A percentile compares a stretch with the other conserved stretches of the same genome.
phyloP scores from a whole-genome alignment of 2,329 filamentous ascomycete genomes.

The Ceratocystis alfenasii region DNA sequence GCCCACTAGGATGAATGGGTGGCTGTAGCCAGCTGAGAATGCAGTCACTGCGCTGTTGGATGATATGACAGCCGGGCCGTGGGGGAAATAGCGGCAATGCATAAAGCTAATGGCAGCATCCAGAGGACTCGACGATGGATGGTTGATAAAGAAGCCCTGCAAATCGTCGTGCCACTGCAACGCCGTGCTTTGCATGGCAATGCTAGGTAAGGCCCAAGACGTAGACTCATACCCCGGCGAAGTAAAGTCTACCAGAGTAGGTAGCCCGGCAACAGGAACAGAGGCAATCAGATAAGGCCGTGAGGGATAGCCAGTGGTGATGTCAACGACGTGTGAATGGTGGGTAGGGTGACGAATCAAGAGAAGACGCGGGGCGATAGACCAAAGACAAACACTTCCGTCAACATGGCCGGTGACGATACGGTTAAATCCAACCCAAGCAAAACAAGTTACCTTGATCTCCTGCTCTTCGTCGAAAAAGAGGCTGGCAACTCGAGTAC shows the following conservation, averaged over 20 bases:
- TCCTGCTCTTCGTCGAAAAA: slow-evolving; percentile 36
- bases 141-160: slow-evolving; percentile 42
- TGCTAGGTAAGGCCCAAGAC: slow-evolving; percentile 40
- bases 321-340: slow-evolving; percentile 42
- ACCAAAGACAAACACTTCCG: slow-evolving; percentile 46
- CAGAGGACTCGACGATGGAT: slow-evolving; percentile 41
- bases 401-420: slow-evolving; percentile 45
- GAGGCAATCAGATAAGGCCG: slow-evolving; percentile 45
- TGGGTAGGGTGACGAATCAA: slow-evolving; percentile 44
- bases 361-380: slow-evolving; percentile 38
- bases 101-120: slow-evolving; percentile 43
- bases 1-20: slow-evolving; percentile 44
- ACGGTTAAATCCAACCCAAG: slow-evolving; percentile 45
- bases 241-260: slow-evolving; percentile 42
- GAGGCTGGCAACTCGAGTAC: slow-evolving; percentile 36
- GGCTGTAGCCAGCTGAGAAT: slow-evolving; percentile 38
- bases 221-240: slow-evolving; percentile 42
- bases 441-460: slow-evolving; percentile 40
- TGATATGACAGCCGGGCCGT: slow-evolving; percentile 41
- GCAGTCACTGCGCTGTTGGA: slow-evolving; percentile 40
- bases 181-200: slow-evolving; percentile 42
- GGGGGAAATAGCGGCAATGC: slow-evolving; percentile 41
- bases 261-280: slow-evolving; percentile 42
- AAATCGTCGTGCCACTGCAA: slow-evolving; percentile 45
- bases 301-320: slow-evolving; percentile 45